These are phyloP conservation scores for Podospora sp. DNA, from an alignment of 495 filamentous ascomycete genomes.

Conservation along the genomic window DNA sequence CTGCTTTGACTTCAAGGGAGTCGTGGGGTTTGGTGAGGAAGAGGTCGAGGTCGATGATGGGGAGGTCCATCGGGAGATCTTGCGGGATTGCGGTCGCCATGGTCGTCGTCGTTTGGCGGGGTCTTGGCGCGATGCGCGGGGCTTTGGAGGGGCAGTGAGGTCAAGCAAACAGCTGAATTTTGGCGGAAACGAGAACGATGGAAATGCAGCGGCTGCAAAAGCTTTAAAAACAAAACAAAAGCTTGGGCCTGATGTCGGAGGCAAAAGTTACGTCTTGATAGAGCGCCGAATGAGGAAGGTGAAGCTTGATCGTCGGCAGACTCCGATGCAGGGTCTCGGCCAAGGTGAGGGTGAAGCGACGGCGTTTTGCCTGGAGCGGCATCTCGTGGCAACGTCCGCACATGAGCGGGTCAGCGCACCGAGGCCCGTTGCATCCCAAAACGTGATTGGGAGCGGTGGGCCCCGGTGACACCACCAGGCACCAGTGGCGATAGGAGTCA, in stretches of 20 bases:
- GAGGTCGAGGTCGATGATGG: conserved; percentile 55
- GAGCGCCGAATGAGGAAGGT: conserved; percentile 18
- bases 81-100: conserved; percentile 16
- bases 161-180: background rate
- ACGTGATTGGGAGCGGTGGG: background rate
- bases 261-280: conserved; percentile 11
- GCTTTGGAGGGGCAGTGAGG: conserved; percentile 1
- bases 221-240: background rate
- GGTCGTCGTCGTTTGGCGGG: background rate
- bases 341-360: background rate
- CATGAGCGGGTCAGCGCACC: conserved; percentile 13
- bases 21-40: conserved; percentile 41
- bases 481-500: background rate
- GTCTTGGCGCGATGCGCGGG: background rate
- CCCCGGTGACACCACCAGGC: background rate
- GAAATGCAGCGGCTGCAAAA: background rate
- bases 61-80: conserved; percentile 51
- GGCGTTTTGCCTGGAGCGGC: conserved; percentile 9
- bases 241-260: background rate
- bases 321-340: background rate
- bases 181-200: background rate
- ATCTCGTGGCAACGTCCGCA: conserved; percentile 6
- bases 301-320: background rate
- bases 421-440: background rate
- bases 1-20: conserved; percentile 44